Evolutionary conservation across 345 rosid genomes (phyloP), one percentile per base, ranked within the genome.

Genomic region (Brassica incana): DNA sequence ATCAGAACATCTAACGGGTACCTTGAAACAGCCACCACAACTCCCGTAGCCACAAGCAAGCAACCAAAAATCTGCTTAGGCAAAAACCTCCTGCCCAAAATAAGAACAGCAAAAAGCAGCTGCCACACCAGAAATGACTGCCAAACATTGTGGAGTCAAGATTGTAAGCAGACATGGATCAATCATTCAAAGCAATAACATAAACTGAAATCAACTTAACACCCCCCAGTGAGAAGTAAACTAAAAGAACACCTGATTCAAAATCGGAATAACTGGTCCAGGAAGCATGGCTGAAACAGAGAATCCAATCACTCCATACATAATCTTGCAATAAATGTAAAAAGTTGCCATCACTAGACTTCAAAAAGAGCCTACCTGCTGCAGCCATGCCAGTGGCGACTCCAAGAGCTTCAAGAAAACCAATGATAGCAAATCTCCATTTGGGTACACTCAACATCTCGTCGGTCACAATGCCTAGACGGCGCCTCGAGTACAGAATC

Each of bases 111-210:
- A 78, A 94, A 88, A 25, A 80, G 67, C 69, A 94, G 87, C 83
- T 94, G 97, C 96, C 97, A 92, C 75, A 92, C 94, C 83, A 92
- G 85, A 88, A 86, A 89, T 10, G 96, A 86, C 97, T 94, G 91
- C 85, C 80, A 66, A 36, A 58, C 65, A 68, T 60, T 1, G 15
- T 18, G 29, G 8, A 5, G 52, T 36, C 9, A 36, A 16, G 15
- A 36, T 36, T 36, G 69, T 66, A 38, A 23, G 63, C 71, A 56
- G 9, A 0, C 48, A 32, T 48, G 43, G 23, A 10, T 20, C 23
- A 20, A 20, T 20, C 23, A 20, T 72, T 27, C 6, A 64, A 65
- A 71, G 6, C 8, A 3, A 43, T 6, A 4, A 18, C 43, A 18
- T 43, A 50, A 33, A 72, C n/a, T 14, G 27, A 38, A n/a, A 69